Evolutionary conservation across 495 filamentous ascomycete genomes (phyloP).

Genomic region (Staphylotrichum tortipilum): DNA sequence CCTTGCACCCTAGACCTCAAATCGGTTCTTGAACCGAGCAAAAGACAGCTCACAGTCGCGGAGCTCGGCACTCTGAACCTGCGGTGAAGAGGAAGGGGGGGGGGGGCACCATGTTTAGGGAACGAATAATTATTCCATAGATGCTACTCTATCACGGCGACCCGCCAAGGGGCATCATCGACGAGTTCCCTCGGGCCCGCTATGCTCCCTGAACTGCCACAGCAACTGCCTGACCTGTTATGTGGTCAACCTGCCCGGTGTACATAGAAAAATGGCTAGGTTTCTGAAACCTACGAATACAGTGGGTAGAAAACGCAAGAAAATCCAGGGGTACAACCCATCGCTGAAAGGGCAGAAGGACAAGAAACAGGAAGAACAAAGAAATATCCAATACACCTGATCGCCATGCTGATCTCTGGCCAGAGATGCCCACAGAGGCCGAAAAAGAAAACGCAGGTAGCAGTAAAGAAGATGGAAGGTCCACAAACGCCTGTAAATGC

Average conservation of each 20-base stretch:
- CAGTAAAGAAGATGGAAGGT: background rate
- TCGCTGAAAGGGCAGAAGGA: background rate
- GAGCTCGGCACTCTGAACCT: too few species aligned
- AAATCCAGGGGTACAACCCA: background rate
- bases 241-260: background rate
- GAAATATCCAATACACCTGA: constrained; percentile 1
- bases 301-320: background rate
- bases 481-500: constrained; percentile 25
- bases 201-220: too few species aligned
- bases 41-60: too few species aligned
- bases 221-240: too few species aligned
- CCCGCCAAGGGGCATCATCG: too few species aligned
- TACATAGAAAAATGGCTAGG: background rate
- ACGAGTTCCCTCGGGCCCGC: too few species aligned
- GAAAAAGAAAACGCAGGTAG: constrained; percentile 1
- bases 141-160: background rate
- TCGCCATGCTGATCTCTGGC: constrained; percentile 9
- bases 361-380: background rate
- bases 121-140: background rate
- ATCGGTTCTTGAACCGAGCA: too few species aligned
- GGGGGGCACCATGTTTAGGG: background rate
- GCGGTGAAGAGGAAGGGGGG: too few species aligned
- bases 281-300: background rate
- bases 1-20: too few species aligned
- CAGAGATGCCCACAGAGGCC: constrained; percentile 1